phyloP scores from a whole-genome alignment of 352 stramenopile genomes.

The Phytophthora capsici region DNA sequence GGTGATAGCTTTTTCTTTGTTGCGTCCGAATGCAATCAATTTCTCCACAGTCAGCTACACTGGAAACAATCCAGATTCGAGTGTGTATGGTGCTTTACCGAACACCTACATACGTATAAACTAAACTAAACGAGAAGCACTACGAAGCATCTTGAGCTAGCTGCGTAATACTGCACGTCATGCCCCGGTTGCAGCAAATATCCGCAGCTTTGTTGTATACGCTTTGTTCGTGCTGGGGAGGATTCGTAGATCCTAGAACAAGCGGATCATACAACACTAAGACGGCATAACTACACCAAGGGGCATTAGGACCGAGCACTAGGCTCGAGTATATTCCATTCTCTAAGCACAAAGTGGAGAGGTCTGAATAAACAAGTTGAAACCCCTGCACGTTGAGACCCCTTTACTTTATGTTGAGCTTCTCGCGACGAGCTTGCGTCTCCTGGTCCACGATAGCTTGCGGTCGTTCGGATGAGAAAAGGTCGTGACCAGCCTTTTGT shows the following conservation, averaged over 20 bases:
- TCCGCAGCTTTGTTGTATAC: no score
- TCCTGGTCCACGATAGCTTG: conserved; percentile 82
- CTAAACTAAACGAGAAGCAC: no score
- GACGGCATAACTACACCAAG: neutral
- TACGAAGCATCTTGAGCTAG: no score
- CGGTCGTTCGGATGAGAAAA: conserved; percentile 87
- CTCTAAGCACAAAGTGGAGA: conserved; percentile 2
- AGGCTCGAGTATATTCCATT: conserved; percentile 25
- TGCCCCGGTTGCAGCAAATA: neutral
- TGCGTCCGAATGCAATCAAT: neutral
- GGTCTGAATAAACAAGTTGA: conserved; percentile 13
- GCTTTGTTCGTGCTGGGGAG: no score
- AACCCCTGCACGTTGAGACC: conserved; percentile 1
- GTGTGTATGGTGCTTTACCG: neutral
- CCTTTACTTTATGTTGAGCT: conserved; percentile 67
- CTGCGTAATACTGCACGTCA: no score
- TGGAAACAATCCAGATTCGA: neutral
- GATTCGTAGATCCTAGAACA: neutral
- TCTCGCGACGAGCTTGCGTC: conserved; percentile 65
- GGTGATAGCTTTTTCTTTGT: no score
- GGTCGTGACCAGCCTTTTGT: conserved; percentile 82
- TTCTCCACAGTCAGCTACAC: neutral
- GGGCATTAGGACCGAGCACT: neutral
- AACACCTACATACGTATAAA: no score
- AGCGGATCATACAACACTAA: neutral